Percentiles rank a stretch among this genome's conserved stretches.
phyloP scores from a whole-genome alignment of 805 yeast species.

The Wickerhamomyces strasburgensis region DNA sequence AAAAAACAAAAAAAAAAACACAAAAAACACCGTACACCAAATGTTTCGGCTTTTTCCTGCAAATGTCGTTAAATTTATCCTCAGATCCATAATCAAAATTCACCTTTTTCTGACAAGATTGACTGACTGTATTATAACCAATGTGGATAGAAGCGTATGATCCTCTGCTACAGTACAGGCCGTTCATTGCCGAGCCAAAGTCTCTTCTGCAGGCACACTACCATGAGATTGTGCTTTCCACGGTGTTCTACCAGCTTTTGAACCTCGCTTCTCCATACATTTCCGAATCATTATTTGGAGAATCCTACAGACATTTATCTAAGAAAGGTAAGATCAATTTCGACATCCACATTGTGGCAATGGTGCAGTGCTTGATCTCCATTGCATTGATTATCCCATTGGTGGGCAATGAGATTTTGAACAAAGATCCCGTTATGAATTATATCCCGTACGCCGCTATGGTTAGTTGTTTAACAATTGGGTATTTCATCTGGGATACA shows the following conservation, averaged over 20 bases:
- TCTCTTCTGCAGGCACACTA: conserved; percentile 48
- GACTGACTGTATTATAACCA: no score
- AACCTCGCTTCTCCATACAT: conserved; percentile 49
- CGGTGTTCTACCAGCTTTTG: conserved; percentile 53
- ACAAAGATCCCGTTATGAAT: conserved; percentile 54
- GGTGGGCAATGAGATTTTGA: conserved; percentile 49
- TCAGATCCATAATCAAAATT: no score
- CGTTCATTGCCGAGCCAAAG: conserved; percentile 34
- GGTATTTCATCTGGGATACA: conserved; percentile 92
- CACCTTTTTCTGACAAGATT: no score
- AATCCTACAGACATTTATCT: conserved; percentile 44
- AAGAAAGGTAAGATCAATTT: conserved; percentile 59
- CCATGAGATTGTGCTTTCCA: conserved; percentile 68
- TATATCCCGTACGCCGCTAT: conserved; percentile 72
- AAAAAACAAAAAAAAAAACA: no score
- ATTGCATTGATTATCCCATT: conserved; percentile 57
- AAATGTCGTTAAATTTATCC: no score
- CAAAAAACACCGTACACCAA: no score
- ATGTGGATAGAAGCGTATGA: no score
- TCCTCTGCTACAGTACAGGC: conserved; percentile 19
- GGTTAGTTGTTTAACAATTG: conserved; percentile 65
- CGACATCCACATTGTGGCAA: conserved; percentile 86
- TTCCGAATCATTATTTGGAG: conserved; percentile 45
- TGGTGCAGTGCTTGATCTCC: conserved; percentile 74
- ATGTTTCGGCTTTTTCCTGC: no score